phyloP scores from a whole-genome alignment of 352 stramenopile species.

The Phytophthora ohioensis region DNA sequence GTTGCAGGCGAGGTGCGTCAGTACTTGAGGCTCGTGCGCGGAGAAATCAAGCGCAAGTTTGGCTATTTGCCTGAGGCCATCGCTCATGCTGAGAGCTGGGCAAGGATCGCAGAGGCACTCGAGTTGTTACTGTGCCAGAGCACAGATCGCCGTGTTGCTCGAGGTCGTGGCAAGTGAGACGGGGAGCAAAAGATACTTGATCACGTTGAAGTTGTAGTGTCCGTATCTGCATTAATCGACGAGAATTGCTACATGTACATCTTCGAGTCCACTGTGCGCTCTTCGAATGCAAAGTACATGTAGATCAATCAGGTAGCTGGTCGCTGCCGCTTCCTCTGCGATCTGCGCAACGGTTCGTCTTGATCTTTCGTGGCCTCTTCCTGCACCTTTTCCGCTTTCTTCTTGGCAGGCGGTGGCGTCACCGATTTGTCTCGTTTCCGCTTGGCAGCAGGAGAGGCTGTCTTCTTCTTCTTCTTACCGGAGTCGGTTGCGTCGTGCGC shows the following conservation, averaged over 20 bases:
- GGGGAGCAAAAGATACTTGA: neutral
- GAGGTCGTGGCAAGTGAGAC: constrained; percentile 15
- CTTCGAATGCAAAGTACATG: neutral
- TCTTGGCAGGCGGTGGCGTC: constrained; percentile 13
- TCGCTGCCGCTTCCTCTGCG: constrained; percentile 32
- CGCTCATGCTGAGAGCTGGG: constrained; percentile 66
- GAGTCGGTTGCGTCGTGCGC: constrained; percentile 24
- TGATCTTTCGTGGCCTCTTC: constrained; percentile 13
- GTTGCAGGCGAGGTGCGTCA: constrained; percentile 70
- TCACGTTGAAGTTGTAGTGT: constrained; percentile 28
- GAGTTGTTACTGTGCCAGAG: constrained; percentile 54
- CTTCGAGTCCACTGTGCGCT: neutral
- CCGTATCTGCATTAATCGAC: constrained; percentile 9
- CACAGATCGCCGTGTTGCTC: constrained; percentile 25
- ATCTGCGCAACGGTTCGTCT: constrained; percentile 27
- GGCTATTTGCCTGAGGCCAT: constrained; percentile 84
- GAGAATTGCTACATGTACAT: neutral
- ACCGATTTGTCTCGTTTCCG: constrained; percentile 26
- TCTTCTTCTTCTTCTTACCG: constrained; percentile 22
- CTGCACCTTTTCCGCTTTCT: constrained; percentile 12
- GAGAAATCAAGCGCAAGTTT: constrained; percentile 85
- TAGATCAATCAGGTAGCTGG: constrained; percentile 5
- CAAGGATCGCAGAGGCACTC: constrained; percentile 64
- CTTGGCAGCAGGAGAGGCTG: constrained; percentile 24
- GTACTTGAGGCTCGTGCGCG: constrained; percentile 71